Base-by-base conservation (phyloP, 257 asterid genomes). In the Solanum paucissectum region DNA sequence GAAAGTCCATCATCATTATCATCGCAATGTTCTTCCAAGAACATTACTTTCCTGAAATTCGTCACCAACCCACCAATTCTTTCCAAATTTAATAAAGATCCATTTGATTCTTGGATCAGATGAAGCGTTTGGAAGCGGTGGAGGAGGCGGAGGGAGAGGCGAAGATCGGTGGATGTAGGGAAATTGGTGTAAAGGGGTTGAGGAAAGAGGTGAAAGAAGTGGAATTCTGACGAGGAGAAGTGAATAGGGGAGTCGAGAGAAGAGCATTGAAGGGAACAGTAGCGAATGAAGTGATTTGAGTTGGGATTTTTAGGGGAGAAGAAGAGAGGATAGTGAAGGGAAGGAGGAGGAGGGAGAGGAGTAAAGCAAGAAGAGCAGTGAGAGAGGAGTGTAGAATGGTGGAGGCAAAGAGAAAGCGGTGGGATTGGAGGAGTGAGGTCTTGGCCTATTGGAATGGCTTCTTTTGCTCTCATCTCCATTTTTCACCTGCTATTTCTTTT, bases 361-460 rank as follows among this genome's bases (percentile, higher is more conserved):
- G 90, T 84, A 38, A 93, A 94, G 89, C 98, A 96, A 91, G 95
- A 93, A 89, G 98, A 91, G 92, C 99, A 96, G 90, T 92, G 92
- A 89, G 95, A 86, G 84, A 72, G 36, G 86, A 94, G 88, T 86
- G 91, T 88, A 86, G 94, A 87, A 88, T 91, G 89, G 91, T 89
- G 93, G 88, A 96, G 98, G 91, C 89, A 94, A 92, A 90, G 90
- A 76, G 95, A 93, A 27, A 95, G 84, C 18, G 99, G 98, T 3
- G 88, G 90, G n/a, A 94, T 90, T 12, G 96, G 94, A 6, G 96
- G 95, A 20, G 93, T 93, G 10, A 96, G 92, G 92, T 93, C 96
- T 87, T 90, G 68, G 84, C 93, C 96, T n/a, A 92, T 89, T 72
- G 74, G 87, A 68, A 87, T 84, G 87, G 89, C 90, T 82, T 93